Base-by-base conservation (phyloP, 2,329 filamentous ascomycete species). In the Aspergillus brasiliensis region DNA sequence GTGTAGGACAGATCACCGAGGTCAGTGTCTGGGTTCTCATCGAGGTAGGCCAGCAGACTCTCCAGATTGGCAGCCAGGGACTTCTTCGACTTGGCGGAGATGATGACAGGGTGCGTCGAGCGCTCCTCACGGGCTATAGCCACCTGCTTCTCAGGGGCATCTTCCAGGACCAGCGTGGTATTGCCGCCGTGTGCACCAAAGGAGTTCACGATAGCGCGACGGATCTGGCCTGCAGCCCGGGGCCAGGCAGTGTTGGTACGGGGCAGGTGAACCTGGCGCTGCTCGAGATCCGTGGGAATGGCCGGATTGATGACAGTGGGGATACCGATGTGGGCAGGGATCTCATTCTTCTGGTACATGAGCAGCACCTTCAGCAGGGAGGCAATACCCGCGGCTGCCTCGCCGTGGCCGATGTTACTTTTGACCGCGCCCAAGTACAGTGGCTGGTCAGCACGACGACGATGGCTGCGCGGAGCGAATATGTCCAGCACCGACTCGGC, bases 161-260 rank as follows among this genome's bases (percentile, higher is more conserved):
- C 87, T 68, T 89, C 84, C 1, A 90, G 65, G 2, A 90, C 71
- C 13, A 90, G 68, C 6, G 84, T 83, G 0, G 87, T 88, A 73
- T 91, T 91, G 15, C 89, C 88, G 59, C 88, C 88, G 56, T 88
- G 86, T 2, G 88, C 89, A 63, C 84, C 84, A 69, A 90, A 90
- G 74, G 88, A 89, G 78, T 90, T 90, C 65, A 88, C 75, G 25
- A 77, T 44, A 3, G 54, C 57, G 8, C 56, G 31, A 2, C 31
- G 31, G 11, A 34, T 34, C 5, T 34, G 31, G 31, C 31, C 31
- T 34, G 31, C 31, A 34, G 31, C 31, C 31, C 31, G 31, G 10
- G 31, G 31, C 31, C 31, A 34, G 31, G 31, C 31, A 34, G 11
- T 34, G 11, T 15, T 34, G 10, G 10, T 48, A 1, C 81, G 71